These are phyloP conservation scores for Apiospora saccharicola DNA, from an alignment of 2,329 filamentous ascomycete genomes.

Conservation along the genomic window DNA sequence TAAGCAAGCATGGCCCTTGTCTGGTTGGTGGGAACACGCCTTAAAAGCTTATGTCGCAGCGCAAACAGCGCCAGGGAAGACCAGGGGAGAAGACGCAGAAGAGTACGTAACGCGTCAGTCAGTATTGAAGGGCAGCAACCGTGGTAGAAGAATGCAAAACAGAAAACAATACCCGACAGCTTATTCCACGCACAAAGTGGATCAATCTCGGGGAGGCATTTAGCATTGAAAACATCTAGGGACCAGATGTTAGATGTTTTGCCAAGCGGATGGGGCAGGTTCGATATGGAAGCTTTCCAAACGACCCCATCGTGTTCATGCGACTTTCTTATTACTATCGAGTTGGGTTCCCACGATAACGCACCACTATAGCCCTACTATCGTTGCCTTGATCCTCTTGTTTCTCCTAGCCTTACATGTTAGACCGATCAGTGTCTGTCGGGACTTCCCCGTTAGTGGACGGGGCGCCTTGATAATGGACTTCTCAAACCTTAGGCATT, in stretches of 20 bases:
- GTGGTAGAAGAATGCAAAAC: not conserved
- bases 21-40: constrained; percentile 7
- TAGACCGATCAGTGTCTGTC: not conserved
- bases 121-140: not conserved
- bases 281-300: not conserved
- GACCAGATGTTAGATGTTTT: constrained; percentile 1
- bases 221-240: constrained; percentile 11
- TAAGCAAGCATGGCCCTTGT: constrained; percentile 17
- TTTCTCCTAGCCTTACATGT: not conserved
- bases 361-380: not conserved
- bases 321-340: not conserved
- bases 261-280: constrained; percentile 6
- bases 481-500: constrained; percentile 4
- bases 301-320: constrained; percentile 10
- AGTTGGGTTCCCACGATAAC: not conserved
- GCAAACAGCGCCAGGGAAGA: not conserved
- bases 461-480: not conserved
- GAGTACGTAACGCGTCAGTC: constrained; percentile 4
- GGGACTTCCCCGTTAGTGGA: not conserved
- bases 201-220: not conserved
- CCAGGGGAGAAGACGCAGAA: not conserved
- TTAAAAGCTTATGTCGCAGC: constrained; percentile 16
- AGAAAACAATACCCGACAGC: not conserved
- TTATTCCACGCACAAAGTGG: not conserved
- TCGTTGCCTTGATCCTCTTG: not conserved